A percentile compares a stretch with the other conserved stretches of the same genome.
Evolutionary conservation across 2,329 filamentous ascomycete species (phyloP).

Genomic region (Trichoderma guizhouense): DNA sequence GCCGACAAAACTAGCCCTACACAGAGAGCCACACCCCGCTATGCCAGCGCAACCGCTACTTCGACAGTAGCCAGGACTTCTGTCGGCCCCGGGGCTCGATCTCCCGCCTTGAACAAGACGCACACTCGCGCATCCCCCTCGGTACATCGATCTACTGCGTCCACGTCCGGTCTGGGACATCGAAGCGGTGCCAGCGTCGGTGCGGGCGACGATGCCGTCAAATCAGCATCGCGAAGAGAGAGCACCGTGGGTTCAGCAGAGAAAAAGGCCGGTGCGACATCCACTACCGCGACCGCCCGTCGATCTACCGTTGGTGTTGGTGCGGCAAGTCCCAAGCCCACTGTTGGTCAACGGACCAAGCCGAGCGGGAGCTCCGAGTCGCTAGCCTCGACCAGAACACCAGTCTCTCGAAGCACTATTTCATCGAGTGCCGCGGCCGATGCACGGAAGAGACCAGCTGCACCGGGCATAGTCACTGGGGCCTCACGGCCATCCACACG

Average conservation of each 20-base stretch:
- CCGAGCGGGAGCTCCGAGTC: background rate
- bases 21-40: background rate
- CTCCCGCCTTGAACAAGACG: slow-evolving; percentile 45
- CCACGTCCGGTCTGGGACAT: slow-evolving; percentile 41
- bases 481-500: slow-evolving; percentile 28
- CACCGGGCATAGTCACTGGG: slow-evolving; percentile 39
- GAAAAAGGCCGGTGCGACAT: slow-evolving; percentile 34
- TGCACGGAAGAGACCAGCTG: slow-evolving; percentile 57
- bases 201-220: slow-evolving; percentile 46
- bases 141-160: slow-evolving; percentile 32
- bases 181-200: slow-evolving; percentile 47
- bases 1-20: background rate
- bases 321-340: slow-evolving; percentile 35
- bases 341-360: background rate
- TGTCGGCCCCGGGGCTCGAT: slow-evolving; percentile 31
- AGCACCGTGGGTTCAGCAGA: slow-evolving; percentile 42
- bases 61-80: slow-evolving; percentile 24
- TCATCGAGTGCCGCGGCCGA: slow-evolving; percentile 28
- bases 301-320: slow-evolving; percentile 29
- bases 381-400: slow-evolving; percentile 33
- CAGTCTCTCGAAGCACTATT: slow-evolving; percentile 15
- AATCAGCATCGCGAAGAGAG: slow-evolving; percentile 40
- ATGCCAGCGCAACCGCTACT: slow-evolving; percentile 3
- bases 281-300: slow-evolving; percentile 33
- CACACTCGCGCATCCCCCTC: slow-evolving; percentile 45